phyloP scores from a whole-genome alignment of 176 grass and related monocot genomes.

The Carex cristatella region DNA sequence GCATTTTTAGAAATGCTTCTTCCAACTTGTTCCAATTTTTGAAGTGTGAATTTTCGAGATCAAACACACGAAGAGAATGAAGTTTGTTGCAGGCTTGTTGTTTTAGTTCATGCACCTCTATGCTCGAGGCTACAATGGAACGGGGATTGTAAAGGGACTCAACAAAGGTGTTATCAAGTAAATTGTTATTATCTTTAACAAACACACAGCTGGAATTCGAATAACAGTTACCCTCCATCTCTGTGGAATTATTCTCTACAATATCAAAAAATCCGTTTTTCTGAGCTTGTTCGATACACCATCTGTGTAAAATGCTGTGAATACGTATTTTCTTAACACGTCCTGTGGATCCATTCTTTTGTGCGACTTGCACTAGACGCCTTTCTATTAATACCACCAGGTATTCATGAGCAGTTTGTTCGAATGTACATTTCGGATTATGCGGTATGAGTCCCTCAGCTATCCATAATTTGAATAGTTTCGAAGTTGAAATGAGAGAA shows the following conservation, averaged over 20 bases:
- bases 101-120: not conserved
- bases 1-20: slow-evolving; percentile 18
- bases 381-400: not conserved
- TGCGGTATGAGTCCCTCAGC: slow-evolving; percentile 1
- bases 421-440: not conserved
- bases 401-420: slow-evolving; percentile 10
- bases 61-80: not conserved
- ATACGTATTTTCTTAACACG: slow-evolving; percentile 13
- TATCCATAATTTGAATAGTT: slow-evolving; percentile 25
- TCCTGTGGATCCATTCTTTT: not conserved
- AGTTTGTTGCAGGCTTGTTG: slow-evolving; percentile 7
- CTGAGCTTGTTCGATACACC: slow-evolving; percentile 3
- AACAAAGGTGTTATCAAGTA: slow-evolving; percentile 4
- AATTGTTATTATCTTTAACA: not conserved
- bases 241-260: slow-evolving; percentile 2
- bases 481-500: slow-evolving; percentile 12
- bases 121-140: not conserved
- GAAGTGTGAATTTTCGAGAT: slow-evolving; percentile 12
- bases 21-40: slow-evolving; percentile 26
- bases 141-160: slow-evolving; percentile 13
- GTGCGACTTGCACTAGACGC: slow-evolving; percentile 6
- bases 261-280: slow-evolving; percentile 19
- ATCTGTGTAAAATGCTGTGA: slow-evolving; percentile 5
- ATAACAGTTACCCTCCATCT: not conserved
- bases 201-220: not conserved